Base-by-base conservation (phyloP, 768 basidiomycete genomes). In the Phallus indusiatus region DNA sequence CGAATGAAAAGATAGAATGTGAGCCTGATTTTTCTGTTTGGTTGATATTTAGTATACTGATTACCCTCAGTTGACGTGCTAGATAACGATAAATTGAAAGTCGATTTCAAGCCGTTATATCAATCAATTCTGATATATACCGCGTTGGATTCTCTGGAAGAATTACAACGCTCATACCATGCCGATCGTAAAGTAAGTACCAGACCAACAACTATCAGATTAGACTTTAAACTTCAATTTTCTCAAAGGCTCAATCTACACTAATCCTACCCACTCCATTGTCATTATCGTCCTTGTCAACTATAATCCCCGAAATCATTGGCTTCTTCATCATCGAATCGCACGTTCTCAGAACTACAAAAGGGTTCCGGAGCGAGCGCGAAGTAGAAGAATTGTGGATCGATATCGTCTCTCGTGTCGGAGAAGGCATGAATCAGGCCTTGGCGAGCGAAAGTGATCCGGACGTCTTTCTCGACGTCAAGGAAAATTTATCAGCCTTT, bases 381-480 rank as follows among this genome's bases (percentile, higher is more conserved):
- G 93, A 98, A 63, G 86, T 98, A 1, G 94, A 98, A 64, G 93
- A 94, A 59, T 80, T 99, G 10, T 98, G 95, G 95, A 90, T 95
- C 62, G 83, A 83, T 12, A 81, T 97, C 58, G 81, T 94, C 55
- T 70, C 77, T 12, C 81, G 88, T 24, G 76, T 98, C 11, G 83
- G 86, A 1, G 78, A 79, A 24, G 84, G 84, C 1, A 84, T 98
- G 18, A 83, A 88, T 35, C 73, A 75, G n/a, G 82, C 88, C 1
- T 74, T 98, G 54, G 77, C 76, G 55, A 79, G 75, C 10, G 90
- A 93, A 68, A 82, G 76, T 47, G 88, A 94, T 64, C 84, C 88
- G 0, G 92, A 94, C 54, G 78, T 81, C 14, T 95, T 90, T 67
- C 71, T 96, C 53, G 78, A 76, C 18, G 88, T 85, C 34, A 97